Percentiles rank a stretch among this genome's conserved stretches.
These are phyloP conservation scores for Aspergillus sp. DNA, from an alignment of 2,329 filamentous ascomycete species.

Conservation along the genomic window DNA sequence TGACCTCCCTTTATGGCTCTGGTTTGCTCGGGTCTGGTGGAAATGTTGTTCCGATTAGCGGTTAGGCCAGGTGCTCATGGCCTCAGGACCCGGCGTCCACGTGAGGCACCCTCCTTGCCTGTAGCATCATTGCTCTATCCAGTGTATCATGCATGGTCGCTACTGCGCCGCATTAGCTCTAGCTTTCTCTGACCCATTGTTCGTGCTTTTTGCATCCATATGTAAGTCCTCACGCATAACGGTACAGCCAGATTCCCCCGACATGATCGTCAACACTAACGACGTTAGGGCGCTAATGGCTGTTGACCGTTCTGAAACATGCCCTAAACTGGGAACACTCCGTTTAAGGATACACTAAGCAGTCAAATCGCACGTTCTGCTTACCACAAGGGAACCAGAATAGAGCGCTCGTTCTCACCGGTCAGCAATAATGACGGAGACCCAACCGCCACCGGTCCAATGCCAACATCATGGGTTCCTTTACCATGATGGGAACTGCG, in stretches of 20 bases:
- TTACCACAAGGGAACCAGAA: not conserved
- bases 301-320: not conserved
- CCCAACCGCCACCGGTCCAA: not conserved
- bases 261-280: too few species aligned
- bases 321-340: not conserved
- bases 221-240: too few species aligned
- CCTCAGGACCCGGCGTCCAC: not conserved
- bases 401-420: not conserved
- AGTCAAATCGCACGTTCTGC: not conserved
- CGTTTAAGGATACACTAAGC: not conserved
- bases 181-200: too few species aligned
- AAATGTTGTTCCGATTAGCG: not conserved
- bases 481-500: not conserved
- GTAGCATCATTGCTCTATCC: too few species aligned
- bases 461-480: not conserved
- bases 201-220: too few species aligned
- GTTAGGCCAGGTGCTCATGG: not conserved
- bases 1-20: not conserved
- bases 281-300: too few species aligned
- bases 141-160: too few species aligned
- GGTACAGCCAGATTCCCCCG: too few species aligned
- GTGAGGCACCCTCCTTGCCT: not conserved
- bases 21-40: not conserved
- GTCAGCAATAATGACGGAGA: not conserved
- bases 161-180: too few species aligned